Conservation (phyloP, 192 early-diverging fungal genomes). For the Linnemannia schmuckeri region DNA sequence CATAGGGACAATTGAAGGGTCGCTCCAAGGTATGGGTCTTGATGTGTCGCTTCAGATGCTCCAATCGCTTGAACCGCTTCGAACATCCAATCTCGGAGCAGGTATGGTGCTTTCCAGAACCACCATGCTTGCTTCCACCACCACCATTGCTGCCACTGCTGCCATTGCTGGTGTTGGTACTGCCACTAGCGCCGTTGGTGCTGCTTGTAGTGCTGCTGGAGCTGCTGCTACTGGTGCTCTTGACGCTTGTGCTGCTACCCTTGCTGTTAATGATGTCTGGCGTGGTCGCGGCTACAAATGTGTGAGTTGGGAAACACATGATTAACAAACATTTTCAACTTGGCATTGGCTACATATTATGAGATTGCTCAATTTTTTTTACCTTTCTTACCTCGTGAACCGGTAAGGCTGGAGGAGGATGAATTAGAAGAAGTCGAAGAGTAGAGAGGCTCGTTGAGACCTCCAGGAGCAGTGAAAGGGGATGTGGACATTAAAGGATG, state of each 20-base stretch:
- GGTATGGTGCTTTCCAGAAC: conserved; percentile 61
- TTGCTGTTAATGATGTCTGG: conserved; percentile 11
- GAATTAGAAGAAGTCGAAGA: conserved; percentile 16
- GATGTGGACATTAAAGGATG: conserved; percentile 51
- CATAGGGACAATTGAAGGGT: conserved; percentile 64
- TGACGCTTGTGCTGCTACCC: neutral
- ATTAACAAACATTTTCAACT: neutral
- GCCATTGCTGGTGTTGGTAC: conserved; percentile 34
- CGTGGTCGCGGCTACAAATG: conserved; percentile 9
- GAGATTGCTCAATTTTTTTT: neutral
- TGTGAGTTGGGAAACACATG: neutral
- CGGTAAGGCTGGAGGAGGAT: conserved; percentile 15
- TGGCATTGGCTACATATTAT: neutral
- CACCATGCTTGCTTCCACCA: conserved; percentile 40
- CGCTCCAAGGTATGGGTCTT: conserved; percentile 71
- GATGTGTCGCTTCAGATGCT: conserved; percentile 70
- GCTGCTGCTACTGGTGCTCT: neutral
- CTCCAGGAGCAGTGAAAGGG: conserved; percentile 30
- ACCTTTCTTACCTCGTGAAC: conserved; percentile 34
- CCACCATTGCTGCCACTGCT: conserved; percentile 11
- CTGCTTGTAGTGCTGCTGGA: neutral
- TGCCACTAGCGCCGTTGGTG: neutral
- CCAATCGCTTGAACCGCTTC: conserved; percentile 68
- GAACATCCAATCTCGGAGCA: conserved; percentile 63
- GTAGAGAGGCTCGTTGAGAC: conserved; percentile 48